Conservation (phyloP, 2,329 filamentous ascomycete species). For the Stemphylium lycopersici region DNA sequence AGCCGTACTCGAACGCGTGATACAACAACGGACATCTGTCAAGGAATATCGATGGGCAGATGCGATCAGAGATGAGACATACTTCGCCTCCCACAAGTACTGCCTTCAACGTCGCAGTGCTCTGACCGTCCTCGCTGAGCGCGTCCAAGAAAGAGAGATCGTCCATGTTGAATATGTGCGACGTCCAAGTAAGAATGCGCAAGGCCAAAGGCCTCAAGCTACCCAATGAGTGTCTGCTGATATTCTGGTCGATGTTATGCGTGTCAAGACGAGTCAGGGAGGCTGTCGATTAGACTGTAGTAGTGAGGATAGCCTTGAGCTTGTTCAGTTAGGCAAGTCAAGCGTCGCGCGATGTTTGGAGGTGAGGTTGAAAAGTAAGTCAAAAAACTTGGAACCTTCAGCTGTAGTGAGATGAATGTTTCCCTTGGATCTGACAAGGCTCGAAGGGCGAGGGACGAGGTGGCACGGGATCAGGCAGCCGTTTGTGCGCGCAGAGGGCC, state of each 20-base stretch:
- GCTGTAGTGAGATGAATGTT: neutral
- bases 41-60: constrained; percentile 42
- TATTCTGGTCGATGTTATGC: neutral
- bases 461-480: constrained; percentile 21
- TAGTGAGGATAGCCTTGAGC: constrained; percentile 6
- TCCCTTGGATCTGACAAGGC: constrained; percentile 16
- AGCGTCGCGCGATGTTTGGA: neutral
- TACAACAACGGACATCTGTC: constrained; percentile 49
- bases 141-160: constrained; percentile 31
- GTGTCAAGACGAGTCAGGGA: neutral
- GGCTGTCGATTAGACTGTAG: constrained; percentile 6
- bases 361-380: neutral
- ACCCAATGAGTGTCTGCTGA: neutral
- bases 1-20: constrained; percentile 48
- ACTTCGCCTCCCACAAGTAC: constrained; percentile 40
- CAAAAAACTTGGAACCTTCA: neutral
- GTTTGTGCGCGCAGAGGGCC: constrained; percentile 4
- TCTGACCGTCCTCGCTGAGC: constrained; percentile 11
- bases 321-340: neutral
- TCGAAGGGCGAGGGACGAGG: constrained; percentile 9
- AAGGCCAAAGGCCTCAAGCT: neutral
- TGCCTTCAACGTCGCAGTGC: constrained; percentile 41
- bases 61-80: constrained; percentile 38
- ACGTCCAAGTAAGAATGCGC: neutral
- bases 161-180: neutral